Percentiles rank a stretch among this genome's conserved stretches.
Conservation (phyloP, 768 basidiomycete species). For the Rhizopogon sp. region DNA sequence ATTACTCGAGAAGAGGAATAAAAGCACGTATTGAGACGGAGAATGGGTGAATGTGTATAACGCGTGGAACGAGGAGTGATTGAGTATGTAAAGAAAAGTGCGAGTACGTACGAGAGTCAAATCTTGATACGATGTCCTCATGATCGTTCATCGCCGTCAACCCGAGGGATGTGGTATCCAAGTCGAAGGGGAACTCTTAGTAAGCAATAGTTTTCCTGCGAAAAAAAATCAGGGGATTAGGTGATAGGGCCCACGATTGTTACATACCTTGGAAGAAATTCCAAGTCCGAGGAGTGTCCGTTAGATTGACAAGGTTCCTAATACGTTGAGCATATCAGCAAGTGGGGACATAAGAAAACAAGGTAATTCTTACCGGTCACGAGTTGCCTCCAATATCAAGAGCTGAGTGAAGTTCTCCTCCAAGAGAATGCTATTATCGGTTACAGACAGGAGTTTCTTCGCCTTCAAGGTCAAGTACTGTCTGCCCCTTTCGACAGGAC, state of each 20-base stretch:
- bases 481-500: conserved; percentile 40
- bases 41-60: no score
- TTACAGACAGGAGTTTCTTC: conserved; percentile 39
- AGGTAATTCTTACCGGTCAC: conserved; percentile 30
- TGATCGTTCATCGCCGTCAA: conserved; percentile 35
- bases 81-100: no score
- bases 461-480: conserved; percentile 38
- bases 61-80: no score
- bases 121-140: conserved; percentile 28
- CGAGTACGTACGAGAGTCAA: no score
- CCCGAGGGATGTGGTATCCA: conserved; percentile 55
- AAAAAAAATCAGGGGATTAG: not conserved
- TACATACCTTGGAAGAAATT: conserved; percentile 49
- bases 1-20: no score
- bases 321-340: not conserved
- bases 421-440: conserved; percentile 33
- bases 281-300: conserved; percentile 37
- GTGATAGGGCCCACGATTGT: not conserved
- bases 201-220: conserved; percentile 35
- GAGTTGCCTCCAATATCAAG: conserved; percentile 49
- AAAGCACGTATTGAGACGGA: no score
- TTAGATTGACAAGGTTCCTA: conserved; percentile 42
- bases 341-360: not conserved
- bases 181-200: conserved; percentile 47
- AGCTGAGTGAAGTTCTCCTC: conserved; percentile 57